A percentile compares a stretch with the other conserved stretches of the same genome.
Conservation (phyloP, 192 early-diverging fungal genomes). For the Gamsiella multidivaricata region DNA sequence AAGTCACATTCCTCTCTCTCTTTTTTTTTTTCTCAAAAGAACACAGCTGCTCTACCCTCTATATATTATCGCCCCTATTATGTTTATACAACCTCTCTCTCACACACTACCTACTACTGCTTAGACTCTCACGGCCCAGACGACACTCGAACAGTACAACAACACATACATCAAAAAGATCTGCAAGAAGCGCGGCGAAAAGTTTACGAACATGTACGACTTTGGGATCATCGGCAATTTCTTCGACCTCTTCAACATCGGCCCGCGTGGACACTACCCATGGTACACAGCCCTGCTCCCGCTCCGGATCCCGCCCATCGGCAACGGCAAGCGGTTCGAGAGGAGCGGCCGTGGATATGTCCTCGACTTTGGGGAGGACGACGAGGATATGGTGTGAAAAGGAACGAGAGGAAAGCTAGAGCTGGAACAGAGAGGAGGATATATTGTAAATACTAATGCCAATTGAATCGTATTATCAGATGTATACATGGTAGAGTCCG, state of each 20-base stretch:
- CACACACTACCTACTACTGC: not conserved
- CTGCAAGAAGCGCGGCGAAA: constrained; percentile 62
- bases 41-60: not conserved
- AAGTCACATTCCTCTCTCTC: too few species aligned
- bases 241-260: constrained; percentile 64
- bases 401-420: not conserved
- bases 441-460: not conserved
- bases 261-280: constrained; percentile 52
- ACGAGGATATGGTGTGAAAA: constrained; percentile 50
- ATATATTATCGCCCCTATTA: not conserved
- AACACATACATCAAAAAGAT: constrained; percentile 64
- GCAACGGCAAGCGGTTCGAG: constrained; percentile 57
- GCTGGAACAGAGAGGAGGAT: not conserved
- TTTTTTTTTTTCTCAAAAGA: not conserved
- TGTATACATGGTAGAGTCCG: too few species aligned
- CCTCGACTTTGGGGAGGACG: constrained; percentile 49
- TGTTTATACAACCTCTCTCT: not conserved
- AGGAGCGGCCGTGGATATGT: constrained; percentile 52
- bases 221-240: constrained; percentile 59
- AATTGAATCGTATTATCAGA: too few species aligned
- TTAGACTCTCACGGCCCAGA: constrained; percentile 65
- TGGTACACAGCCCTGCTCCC: constrained; percentile 65
- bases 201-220: constrained; percentile 53
- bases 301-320: constrained; percentile 61
- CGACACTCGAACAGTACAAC: constrained; percentile 73